Evolutionary conservation across 495 filamentous ascomycete species (phyloP).

Genomic region (Chaetomium tenue): DNA sequence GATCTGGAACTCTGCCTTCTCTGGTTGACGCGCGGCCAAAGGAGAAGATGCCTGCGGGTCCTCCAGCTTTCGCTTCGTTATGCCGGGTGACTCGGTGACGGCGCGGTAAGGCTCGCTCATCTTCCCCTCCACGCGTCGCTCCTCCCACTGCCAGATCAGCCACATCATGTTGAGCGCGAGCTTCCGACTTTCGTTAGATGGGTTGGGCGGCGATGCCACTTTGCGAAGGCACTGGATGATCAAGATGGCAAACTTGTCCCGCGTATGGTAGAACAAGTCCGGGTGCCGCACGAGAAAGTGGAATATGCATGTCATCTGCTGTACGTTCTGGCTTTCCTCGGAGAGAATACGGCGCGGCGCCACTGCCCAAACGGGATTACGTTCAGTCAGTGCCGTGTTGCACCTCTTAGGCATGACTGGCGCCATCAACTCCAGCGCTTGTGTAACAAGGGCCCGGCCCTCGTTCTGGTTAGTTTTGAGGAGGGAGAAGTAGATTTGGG

Average conservation of each 20-base stretch:
- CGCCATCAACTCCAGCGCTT: conserved; percentile 89
- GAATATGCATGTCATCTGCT: conserved; percentile 96
- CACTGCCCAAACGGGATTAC: conserved; percentile 73
- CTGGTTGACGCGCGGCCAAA: conserved; percentile 50
- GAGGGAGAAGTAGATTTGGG: conserved; percentile 87
- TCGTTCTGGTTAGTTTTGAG: conserved; percentile 93
- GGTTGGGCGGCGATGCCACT: conserved; percentile 77
- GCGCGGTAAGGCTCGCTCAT: conserved; percentile 43
- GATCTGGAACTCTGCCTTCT: conserved; percentile 67
- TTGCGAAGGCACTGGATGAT: conserved; percentile 88
- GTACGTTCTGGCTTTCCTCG: conserved; percentile 94
- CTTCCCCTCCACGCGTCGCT: conserved; percentile 64
- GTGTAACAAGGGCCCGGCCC: conserved; percentile 85
- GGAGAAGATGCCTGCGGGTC: conserved; percentile 47
- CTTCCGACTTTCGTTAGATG: conserved; percentile 90
- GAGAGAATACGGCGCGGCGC: conserved; percentile 87
- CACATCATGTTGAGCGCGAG: conserved; percentile 85
- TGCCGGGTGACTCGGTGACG: conserved; percentile 65
- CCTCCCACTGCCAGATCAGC: conserved; percentile 90
- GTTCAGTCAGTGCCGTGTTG: conserved; percentile 45
- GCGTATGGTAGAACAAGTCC: conserved; percentile 89
- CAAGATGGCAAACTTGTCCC: conserved; percentile 82
- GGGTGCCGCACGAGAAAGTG: conserved; percentile 92
- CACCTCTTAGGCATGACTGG: conserved; percentile 84
- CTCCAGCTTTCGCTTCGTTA: conserved; percentile 75